These are phyloP conservation scores for Fusarium cyanostomum DNA, from an alignment of 2,329 filamentous ascomycete species.

Conservation along the genomic window DNA sequence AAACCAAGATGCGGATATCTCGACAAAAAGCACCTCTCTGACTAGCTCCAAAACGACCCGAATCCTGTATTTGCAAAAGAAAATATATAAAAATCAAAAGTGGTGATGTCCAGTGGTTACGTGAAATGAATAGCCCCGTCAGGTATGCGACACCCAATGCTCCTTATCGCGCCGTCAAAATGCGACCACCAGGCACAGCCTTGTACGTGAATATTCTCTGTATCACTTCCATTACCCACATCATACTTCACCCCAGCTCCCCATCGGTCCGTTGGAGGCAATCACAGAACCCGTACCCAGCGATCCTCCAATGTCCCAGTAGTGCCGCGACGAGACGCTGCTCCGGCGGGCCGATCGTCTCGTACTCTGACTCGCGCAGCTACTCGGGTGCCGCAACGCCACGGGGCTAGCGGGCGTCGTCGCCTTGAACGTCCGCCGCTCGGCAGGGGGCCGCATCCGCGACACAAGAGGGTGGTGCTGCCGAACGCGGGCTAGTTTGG, in stretches of 20 bases:
- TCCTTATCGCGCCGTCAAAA: conserved; percentile 21
- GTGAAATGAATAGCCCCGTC: conserved; percentile 9
- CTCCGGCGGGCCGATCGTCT: conserved; percentile 74
- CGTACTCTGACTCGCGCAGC: conserved; percentile 89
- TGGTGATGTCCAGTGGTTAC: conserved; percentile 31
- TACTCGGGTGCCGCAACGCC: conserved; percentile 63
- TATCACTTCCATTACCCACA: conserved; percentile 12
- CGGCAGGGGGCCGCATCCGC: conserved; percentile 56
- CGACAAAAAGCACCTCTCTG: conserved; percentile 23
- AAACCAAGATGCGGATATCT: conserved; percentile 8
- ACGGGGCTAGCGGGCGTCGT: conserved; percentile 60
- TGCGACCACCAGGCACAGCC: conserved; percentile 7
- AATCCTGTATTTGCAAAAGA: conserved; percentile 26
- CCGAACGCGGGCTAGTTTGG: conserved; percentile 83
- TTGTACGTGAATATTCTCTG: conserved; percentile 11
- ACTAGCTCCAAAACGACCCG: conserved; percentile 22
- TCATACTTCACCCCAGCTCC: conserved; percentile 81
- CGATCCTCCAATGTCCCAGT: conserved; percentile 90
- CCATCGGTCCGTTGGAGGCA: conserved; percentile 72
- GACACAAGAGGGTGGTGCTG: conserved; percentile 89
- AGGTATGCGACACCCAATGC: conserved; percentile 14
- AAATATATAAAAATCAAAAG: conserved; percentile 18
- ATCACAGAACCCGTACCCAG: conserved; percentile 79
- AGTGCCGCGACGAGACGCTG: conserved; percentile 80
- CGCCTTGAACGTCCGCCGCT: conserved; percentile 67